Evolutionary conservation across 2,329 filamentous ascomycete species (phyloP).

Genomic region (Mariannaea sp.): DNA sequence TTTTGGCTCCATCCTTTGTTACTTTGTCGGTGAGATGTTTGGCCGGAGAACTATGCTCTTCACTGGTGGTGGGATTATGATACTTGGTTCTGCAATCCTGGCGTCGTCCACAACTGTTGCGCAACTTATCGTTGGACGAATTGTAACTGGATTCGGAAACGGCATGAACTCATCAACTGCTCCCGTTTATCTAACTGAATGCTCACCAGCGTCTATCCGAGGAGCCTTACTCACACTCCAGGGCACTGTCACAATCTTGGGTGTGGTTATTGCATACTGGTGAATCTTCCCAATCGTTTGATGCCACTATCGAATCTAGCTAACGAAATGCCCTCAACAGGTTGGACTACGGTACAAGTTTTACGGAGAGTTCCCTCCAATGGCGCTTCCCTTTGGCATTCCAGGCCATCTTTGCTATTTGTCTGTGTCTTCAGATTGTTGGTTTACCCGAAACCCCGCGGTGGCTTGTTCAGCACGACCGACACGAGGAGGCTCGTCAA

Average conservation of each 20-base stretch:
- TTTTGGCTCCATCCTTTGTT: conserved; percentile 13
- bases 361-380: conserved; percentile 25
- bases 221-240: conserved; percentile 7
- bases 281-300: background rate
- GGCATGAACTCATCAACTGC: conserved; percentile 49
- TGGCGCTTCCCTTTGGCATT: conserved; percentile 51
- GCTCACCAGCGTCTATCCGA: conserved; percentile 10
- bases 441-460: conserved; percentile 51
- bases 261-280: conserved; percentile 17
- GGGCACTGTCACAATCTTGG: conserved; percentile 13
- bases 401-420: conserved; percentile 46
- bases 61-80: conserved; percentile 39
- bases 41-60: conserved; percentile 18
- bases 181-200: conserved; percentile 11
- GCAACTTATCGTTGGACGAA: conserved; percentile 48
- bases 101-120: conserved; percentile 42
- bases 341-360: conserved; percentile 18
- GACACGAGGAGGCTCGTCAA: conserved; percentile 45
- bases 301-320: background rate
- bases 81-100: conserved; percentile 47
- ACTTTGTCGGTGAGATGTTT: conserved; percentile 13
- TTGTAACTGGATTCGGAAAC: conserved; percentile 49
- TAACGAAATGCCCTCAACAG: background rate
- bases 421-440: conserved; percentile 37
- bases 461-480: conserved; percentile 43